phyloP scores from a whole-genome alignment of 2,329 filamentous ascomycete species.

The Pyrenochaeta sp. region DNA sequence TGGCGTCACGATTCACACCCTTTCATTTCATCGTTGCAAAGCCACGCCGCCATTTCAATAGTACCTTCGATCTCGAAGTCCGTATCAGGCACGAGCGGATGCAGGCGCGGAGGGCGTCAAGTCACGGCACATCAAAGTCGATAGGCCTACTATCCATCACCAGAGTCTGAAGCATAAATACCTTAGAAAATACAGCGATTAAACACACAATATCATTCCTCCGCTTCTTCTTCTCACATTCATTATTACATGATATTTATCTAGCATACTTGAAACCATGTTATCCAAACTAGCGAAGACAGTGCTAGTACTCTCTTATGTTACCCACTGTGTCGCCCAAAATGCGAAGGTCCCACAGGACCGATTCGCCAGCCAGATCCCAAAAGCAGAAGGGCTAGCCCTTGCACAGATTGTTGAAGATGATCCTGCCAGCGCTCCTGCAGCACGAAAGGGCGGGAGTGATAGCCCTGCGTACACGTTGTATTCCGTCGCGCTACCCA shows the following conservation, averaged over 20 bases:
- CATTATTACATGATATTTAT: background rate
- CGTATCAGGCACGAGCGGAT: background rate
- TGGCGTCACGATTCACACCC: background rate
- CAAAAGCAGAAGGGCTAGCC: constrained; percentile 3
- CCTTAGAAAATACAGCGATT: too few relatives aligned
- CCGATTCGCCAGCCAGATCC: constrained; percentile 9
- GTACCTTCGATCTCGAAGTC: background rate
- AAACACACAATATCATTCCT: too few relatives aligned
- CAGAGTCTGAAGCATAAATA: background rate
- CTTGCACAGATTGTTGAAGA: constrained; percentile 5
- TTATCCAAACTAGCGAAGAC: constrained; percentile 4
- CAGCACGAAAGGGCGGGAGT: background rate
- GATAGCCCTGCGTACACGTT: constrained; percentile 43
- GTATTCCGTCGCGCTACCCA: constrained; percentile 45
- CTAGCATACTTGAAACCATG: background rate
- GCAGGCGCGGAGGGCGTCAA: background rate
- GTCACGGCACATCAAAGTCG: background rate
- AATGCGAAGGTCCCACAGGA: background rate
- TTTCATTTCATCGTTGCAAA: background rate
- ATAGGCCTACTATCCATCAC: background rate
- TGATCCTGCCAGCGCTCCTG: too few relatives aligned
- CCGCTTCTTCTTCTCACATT: background rate
- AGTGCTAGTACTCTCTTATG: constrained; percentile 1
- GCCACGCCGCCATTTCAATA: background rate
- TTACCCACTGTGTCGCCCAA: background rate